Evolutionary conservation across 352 stramenopile genomes (phyloP), one percentile per base, ranked within the genome.

Genomic region (Pythium diclinum): DNA sequence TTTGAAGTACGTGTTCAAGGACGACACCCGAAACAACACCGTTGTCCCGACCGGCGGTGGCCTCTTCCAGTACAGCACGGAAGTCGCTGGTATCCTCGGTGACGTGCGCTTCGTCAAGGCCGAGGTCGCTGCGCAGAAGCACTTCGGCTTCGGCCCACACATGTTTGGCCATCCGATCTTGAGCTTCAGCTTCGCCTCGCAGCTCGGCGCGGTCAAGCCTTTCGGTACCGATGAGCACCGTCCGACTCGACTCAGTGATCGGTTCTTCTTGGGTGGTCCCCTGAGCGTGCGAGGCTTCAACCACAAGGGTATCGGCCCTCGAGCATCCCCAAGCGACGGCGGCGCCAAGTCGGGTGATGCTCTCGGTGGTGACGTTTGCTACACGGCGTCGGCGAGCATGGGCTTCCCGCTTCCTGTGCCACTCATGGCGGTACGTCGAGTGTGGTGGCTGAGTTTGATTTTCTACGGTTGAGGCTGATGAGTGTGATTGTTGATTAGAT

Each of bases 1-100:
- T 75, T 53, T 97, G 51, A 95, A 95, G 69, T 97, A 97, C 65
- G 83, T 91, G n/a, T 97, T 95, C 68, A 95, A 88, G 51, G 85
- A 96, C 54, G 91, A 97, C 65, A 81, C 78, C 40, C 89, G 90
- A 40, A 87, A 97, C 74, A 83, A 95, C 57, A n/a, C 75, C 14
- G 88, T 97, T 34, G 86, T 96, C 42, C 91, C 91, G 17, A 95
- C 86, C 44, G 58, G 67, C 48, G 91, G 91, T n/a, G 88, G 87
- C n/a, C 84, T 96, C 51, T 93, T 97, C 62, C 89, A 94, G 67
- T 89, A 91, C 72, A 86, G 87, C 59, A 88, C 85, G 34, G 91
- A 97, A 67, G 85, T 96, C 36, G 86, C 88, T 36, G 88, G 88
- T 21, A 76, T 96, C 60, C 71, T 94, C 25, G 88, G 88, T 38